phyloP scores from a whole-genome alignment of 345 rosid genomes.

The Lenwebbia sp. region DNA sequence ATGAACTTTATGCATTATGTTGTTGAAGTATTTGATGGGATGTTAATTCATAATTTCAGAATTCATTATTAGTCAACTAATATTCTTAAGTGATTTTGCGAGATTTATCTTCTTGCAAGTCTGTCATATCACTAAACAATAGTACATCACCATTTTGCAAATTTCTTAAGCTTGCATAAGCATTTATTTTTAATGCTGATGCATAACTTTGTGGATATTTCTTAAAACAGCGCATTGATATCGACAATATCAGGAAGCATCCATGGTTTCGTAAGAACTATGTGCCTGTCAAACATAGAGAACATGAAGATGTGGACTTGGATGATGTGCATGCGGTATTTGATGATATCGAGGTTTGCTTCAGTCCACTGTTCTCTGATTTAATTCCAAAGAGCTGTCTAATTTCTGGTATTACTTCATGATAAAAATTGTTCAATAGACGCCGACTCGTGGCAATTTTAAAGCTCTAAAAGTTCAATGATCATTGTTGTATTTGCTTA shows the following conservation, averaged over 20 bases:
- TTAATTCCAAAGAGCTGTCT: not conserved
- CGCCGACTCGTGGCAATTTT: not conserved
- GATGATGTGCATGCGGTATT: constrained; percentile 78
- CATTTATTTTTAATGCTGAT: not conserved
- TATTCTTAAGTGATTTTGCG: not conserved
- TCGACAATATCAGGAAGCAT: constrained; percentile 49
- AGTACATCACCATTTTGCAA: not conserved
- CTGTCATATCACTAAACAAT: not conserved
- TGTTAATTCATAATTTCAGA: not conserved
- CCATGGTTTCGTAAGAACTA: constrained; percentile 62
- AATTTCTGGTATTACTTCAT: not conserved
- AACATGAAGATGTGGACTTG: constrained; percentile 56
- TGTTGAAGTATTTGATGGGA: not conserved
- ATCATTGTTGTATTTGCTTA: not conserved
- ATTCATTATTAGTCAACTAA: not conserved
- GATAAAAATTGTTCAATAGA: not conserved
- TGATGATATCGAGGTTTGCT: constrained; percentile 70
- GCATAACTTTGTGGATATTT: not conserved
- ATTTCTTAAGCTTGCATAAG: not conserved
- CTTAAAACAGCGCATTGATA: constrained; percentile 63
- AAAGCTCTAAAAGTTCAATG: not conserved
- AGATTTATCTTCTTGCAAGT: not conserved
- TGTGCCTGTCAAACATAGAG: constrained; percentile 36
- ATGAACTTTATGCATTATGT: not conserved
- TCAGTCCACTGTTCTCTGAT: not conserved